Percentiles rank a stretch among this genome's conserved stretches.
These are phyloP conservation scores for Juglanconis oblonga DNA, from an alignment of 2,329 filamentous ascomycete species.

Conservation along the genomic window DNA sequence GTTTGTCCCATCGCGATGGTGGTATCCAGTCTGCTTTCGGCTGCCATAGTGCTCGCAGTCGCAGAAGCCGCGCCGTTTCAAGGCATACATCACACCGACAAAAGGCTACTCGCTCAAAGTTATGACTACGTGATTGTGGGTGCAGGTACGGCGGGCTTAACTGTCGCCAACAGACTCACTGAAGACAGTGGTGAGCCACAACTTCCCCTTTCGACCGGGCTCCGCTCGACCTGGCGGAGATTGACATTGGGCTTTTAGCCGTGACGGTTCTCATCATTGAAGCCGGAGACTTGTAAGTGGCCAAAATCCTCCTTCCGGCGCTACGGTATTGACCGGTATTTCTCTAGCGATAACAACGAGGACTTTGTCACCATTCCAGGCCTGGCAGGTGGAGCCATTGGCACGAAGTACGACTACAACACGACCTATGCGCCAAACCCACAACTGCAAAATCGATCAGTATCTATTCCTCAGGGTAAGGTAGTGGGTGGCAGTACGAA, in stretches of 20 bases:
- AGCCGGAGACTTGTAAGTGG: slow-evolving; percentile 19
- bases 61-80: slow-evolving; percentile 10
- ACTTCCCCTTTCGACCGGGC: background rate
- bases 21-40: background rate
- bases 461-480: slow-evolving; percentile 21
- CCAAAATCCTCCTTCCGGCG: background rate
- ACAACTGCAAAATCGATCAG: background rate
- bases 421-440: slow-evolving; percentile 18
- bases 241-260: slow-evolving; percentile 11
- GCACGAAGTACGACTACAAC: slow-evolving; percentile 28
- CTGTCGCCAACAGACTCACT: slow-evolving; percentile 26
- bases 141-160: slow-evolving; percentile 20
- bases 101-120: slow-evolving; percentile 4
- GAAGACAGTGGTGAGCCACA: slow-evolving; percentile 21
- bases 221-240: background rate
- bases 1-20: background rate
- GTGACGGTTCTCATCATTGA: slow-evolving; percentile 29
- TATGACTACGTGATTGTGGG: slow-evolving; percentile 18
- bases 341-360: slow-evolving; percentile 17
- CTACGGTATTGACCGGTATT: background rate
- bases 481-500: slow-evolving; percentile 26
- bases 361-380: slow-evolving; percentile 26
- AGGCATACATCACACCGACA: background rate
- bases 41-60: background rate
- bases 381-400: slow-evolving; percentile 23